phyloP scores from a whole-genome alignment of 1,284 basidiomycete species.

The Cryptococcus wingfieldii region DNA sequence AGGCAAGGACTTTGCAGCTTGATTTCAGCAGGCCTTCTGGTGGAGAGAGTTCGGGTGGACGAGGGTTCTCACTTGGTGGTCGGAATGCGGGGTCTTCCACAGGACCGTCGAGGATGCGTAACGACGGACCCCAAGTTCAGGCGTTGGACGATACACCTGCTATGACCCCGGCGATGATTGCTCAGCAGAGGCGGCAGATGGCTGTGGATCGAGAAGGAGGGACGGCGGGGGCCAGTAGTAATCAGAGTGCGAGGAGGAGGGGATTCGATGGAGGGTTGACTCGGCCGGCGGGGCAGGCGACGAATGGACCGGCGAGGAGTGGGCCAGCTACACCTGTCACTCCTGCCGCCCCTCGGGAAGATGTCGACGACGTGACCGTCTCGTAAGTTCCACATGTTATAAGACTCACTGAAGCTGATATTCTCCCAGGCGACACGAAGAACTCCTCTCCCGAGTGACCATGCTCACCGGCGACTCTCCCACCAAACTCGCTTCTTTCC shows the following conservation, averaged over 20 bases:
- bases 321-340: not conserved
- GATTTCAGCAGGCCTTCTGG: constrained; percentile 55
- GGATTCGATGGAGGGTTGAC: constrained; percentile 66
- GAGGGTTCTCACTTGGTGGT: constrained; percentile 32
- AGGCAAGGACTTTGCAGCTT: constrained; percentile 71
- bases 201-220: constrained; percentile 42
- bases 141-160: constrained; percentile 30
- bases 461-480: constrained; percentile 65
- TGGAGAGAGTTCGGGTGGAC: constrained; percentile 3
- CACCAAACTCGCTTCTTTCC: constrained; percentile 69
- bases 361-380: constrained; percentile 44
- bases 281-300: constrained; percentile 43
- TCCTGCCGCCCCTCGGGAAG: constrained; percentile 37
- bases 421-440: constrained; percentile 59
- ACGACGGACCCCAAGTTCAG: constrained; percentile 26
- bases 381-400: constrained; percentile 23
- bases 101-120: constrained; percentile 8
- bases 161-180: constrained; percentile 39
- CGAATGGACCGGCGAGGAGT: not conserved
- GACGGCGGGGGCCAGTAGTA: constrained; percentile 5
- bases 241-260: constrained; percentile 27
- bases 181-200: constrained; percentile 36
- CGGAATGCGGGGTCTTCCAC: constrained; percentile 40
- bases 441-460: constrained; percentile 65
- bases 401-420: not conserved